Conservation (phyloP, 2,329 filamentous ascomycete genomes). For the Fusarium sp. region DNA sequence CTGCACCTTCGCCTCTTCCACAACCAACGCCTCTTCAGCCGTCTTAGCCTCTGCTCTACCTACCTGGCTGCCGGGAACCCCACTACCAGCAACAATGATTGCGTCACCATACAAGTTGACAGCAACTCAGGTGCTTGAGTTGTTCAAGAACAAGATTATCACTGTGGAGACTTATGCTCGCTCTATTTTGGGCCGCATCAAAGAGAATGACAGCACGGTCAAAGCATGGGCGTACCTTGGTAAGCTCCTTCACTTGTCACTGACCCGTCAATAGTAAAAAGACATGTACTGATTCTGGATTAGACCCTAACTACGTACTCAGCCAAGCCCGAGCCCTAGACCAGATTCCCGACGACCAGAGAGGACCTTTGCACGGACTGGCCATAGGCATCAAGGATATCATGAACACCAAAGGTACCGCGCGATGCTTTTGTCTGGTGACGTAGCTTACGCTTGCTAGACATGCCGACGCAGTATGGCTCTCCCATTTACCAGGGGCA, state of each 20-base stretch:
- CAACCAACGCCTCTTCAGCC: not conserved
- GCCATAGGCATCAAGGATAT: conserved; percentile 33
- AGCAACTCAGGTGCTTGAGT: not conserved
- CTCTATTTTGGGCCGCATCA: conserved; percentile 21
- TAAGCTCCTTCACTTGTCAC: not conserved
- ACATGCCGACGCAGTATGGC: conserved; percentile 70
- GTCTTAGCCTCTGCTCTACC: not conserved
- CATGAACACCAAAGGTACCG: conserved; percentile 31
- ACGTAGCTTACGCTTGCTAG: conserved; percentile 42
- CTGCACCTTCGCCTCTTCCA: not conserved
- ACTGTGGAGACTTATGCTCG: conserved; percentile 41
- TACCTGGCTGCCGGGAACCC: not conserved
- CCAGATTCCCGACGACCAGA: not conserved
- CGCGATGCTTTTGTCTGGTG: not conserved
- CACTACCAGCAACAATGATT: not conserved
- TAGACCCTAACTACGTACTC: conserved; percentile 8
- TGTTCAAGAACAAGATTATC: not conserved
- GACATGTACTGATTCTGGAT: not conserved
- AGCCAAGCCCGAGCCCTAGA: conserved; percentile 17
- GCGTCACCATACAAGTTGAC: not conserved
- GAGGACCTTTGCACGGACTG: conserved; percentile 26
- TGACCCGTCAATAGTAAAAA: not conserved
- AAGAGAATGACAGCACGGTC: conserved; percentile 7
- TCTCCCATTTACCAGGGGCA: conserved; percentile 67
- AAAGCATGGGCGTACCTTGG: conserved; percentile 21